Percentiles rank a stretch among this genome's conserved stretches.
phyloP scores from a whole-genome alignment of 164 flowering plant species.

The Dillenia turbinata region DNA sequence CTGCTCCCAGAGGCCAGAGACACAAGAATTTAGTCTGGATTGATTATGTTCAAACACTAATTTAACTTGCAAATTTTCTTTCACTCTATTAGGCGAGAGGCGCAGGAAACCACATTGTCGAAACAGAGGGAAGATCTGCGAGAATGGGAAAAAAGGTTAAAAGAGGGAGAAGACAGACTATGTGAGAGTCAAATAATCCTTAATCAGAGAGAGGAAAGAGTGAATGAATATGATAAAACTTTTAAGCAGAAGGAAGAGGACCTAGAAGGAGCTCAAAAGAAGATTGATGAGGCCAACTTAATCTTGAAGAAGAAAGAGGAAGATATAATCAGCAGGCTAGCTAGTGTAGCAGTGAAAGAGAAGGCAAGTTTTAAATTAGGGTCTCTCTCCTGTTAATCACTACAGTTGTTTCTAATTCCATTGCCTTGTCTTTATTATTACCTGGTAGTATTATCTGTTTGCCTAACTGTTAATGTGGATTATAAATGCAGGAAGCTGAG shows the following conservation, averaged over 20 bases:
- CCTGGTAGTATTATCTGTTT: neutral
- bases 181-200: conserved; percentile 47
- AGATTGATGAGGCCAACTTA: conserved; percentile 28
- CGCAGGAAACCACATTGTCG: conserved; percentile 42
- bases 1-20: neutral
- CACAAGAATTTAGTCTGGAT: no score
- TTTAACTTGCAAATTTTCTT: neutral
- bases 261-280: conserved; percentile 47
- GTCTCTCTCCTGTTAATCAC: no score
- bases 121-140: conserved; percentile 68
- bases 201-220: conserved; percentile 62
- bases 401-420: no score
- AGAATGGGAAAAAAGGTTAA: conserved; percentile 80
- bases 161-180: conserved; percentile 62
- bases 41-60: neutral
- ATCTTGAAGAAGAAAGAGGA: conserved; percentile 52
- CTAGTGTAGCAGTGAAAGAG: conserved; percentile 48
- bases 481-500: conserved; percentile 57
- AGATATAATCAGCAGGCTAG: conserved; percentile 39
- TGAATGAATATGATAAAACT: conserved; percentile 48
- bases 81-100: conserved; percentile 53
- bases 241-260: conserved; percentile 51
- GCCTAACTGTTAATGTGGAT: conserved; percentile 1
- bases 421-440: neutral
- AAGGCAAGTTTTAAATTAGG: conserved; percentile 33